Conservation (phyloP, 148 eudicot genomes). For the Persicaria tinctoria region DNA sequence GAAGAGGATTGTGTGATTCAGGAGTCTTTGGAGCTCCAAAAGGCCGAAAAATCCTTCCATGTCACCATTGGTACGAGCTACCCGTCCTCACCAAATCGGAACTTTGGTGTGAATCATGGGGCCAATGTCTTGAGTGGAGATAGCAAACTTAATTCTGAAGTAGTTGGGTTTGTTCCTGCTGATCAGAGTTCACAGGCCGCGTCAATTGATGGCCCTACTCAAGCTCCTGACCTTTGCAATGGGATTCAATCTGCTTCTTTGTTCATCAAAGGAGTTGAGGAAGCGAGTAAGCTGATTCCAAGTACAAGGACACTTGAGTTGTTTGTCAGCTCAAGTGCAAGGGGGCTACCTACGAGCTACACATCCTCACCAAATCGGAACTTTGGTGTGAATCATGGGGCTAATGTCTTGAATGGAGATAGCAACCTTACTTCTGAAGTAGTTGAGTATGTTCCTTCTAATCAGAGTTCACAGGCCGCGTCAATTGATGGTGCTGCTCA, state of each 20-base stretch:
- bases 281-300: constrained; percentile 11
- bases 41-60: constrained; percentile 58
- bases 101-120: constrained; percentile 19
- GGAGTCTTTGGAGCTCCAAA: constrained; percentile 60
- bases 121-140: constrained; percentile 5
- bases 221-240: background rate
- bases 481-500: background rate
- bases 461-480: no score
- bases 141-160: background rate
- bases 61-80: constrained; percentile 50
- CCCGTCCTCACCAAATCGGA: constrained; percentile 37
- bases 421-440: no score
- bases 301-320: background rate
- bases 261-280: constrained; percentile 14
- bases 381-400: no score
- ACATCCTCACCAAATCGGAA: no score
- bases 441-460: no score
- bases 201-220: background rate
- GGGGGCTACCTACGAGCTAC: background rate
- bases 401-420: no score
- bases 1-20: constrained; percentile 61
- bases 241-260: constrained; percentile 6
- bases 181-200: background rate
- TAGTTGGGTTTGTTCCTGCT: background rate
- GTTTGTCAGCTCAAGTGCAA: background rate